Conservation (phyloP, 2,329 filamentous ascomycete genomes). For the Monosporascus cannonballus region DNA sequence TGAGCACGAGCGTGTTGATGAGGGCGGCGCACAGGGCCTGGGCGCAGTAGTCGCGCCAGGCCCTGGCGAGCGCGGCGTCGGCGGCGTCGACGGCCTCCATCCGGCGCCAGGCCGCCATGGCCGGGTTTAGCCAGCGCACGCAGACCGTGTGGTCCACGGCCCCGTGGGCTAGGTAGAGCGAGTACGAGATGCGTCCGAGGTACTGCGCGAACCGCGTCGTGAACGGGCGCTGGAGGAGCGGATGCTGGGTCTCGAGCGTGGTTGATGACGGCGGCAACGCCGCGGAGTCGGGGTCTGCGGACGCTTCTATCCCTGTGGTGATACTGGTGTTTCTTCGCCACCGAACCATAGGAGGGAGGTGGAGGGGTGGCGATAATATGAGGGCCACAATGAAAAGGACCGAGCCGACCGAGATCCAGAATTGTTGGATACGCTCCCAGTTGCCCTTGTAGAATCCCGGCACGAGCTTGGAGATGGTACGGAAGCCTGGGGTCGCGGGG, state of each 20-base stretch:
- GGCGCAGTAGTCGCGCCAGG: background rate
- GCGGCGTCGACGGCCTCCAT: background rate
- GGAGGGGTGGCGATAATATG: conserved; percentile 13
- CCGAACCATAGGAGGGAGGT: no score
- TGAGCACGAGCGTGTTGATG: conserved; percentile 9
- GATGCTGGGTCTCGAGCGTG: background rate
- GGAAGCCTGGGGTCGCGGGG: conserved; percentile 3
- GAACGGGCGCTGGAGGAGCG: conserved; percentile 13
- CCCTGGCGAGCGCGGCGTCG: background rate
- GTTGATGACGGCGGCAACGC: background rate
- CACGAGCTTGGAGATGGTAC: background rate
- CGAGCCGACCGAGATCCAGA: conserved; percentile 4
- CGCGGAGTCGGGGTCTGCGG: background rate
- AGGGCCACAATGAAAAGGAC: conserved; percentile 12
- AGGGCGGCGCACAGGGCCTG: background rate
- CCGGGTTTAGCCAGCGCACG: background rate
- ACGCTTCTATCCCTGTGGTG: background rate
- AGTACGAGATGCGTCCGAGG: conserved; percentile 17
- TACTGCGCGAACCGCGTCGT: conserved; percentile 15
- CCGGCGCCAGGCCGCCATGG: background rate
- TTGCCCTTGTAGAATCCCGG: background rate
- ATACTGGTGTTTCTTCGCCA: no score
- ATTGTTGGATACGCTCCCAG: conserved; percentile 2
- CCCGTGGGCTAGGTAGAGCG: conserved; percentile 16
- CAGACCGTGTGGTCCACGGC: conserved; percentile 4